Base-by-base conservation (phyloP, 306 rosid genomes). In the Gillenia trifoliata region DNA sequence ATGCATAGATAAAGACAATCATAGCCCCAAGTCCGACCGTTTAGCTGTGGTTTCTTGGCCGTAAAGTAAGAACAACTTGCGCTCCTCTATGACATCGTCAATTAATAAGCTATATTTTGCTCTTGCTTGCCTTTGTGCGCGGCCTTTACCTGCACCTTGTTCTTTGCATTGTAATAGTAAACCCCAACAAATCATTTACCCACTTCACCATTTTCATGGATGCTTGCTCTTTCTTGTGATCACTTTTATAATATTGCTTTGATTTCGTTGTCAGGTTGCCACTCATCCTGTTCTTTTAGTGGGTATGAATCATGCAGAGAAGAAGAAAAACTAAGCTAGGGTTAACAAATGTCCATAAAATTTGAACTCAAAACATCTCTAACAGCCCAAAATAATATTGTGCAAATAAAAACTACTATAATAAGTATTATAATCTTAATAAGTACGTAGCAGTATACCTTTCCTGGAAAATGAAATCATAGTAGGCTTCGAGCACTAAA, bases 1-100 rank as follows among this genome's bases (percentile, higher is more conserved):
- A 69, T 83, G 74, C 78, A 83, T 76, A 63, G 86, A 71, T 55
- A n/a, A 85, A 77, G 7, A 77, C 72, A 8, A 88, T 78, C 64
- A 83, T 73, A 0, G 88, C n/a, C 79, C 89, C 92, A 85, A 11
- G 89, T 79, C 12, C 81, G 88, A n/a, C 56, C 78, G 71, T 43
- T 40, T 60, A 20, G 86, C 68, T 1, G 89, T 85, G 70, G 89
- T 80, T 34, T 81, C 89, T 74, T 85, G 83, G 70, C 89, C 87
- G 91, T 86, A 33, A 76, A 78, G 87, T 83, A n/a, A 81, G 78
- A 88, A 72, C 67, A 88, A 47, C 65, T 88, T 88, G 78, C 89
- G 85, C 62, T 88, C 91, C 67, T 81, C 89, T 59, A 85, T 81
- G 72, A 85, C 85, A 19, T 88, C 86, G n/a, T 83, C 86, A 4